Conservation (phyloP, 306 rosid genomes). For the Purshia tridentata region DNA sequence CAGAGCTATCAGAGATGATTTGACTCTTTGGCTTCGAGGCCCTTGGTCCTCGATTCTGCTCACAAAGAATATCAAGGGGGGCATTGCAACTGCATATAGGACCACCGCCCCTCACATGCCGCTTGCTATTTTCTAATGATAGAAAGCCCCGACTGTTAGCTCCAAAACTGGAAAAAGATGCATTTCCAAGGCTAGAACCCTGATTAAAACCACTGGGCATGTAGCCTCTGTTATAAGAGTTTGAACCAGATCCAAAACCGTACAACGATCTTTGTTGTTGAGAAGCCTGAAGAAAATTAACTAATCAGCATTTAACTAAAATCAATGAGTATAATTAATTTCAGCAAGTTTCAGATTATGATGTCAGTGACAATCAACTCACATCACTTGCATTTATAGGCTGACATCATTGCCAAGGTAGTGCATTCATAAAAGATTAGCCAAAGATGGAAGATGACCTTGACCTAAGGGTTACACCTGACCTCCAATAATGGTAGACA, state of each 20-base stretch:
- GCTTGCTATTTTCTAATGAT: constrained; percentile 55
- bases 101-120: constrained; percentile 50
- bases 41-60: constrained; percentile 87
- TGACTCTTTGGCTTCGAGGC: constrained; percentile 71
- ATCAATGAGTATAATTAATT: not conserved
- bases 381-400: not conserved
- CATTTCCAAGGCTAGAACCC: constrained; percentile 53
- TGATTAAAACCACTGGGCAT: constrained; percentile 51
- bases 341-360: constrained; percentile 1
- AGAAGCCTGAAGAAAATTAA: constrained; percentile 56
- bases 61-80: constrained; percentile 69
- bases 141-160: constrained; percentile 46
- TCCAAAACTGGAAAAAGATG: constrained; percentile 36
- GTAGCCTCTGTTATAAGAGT: constrained; percentile 60
- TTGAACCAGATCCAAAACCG: constrained; percentile 75
- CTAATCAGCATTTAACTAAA: constrained; percentile 23
- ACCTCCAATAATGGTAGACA: not conserved
- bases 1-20: constrained; percentile 46
- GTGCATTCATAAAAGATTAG: not conserved
- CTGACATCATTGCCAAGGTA: not conserved
- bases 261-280: constrained; percentile 63
- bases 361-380: constrained; percentile 6
- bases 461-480: constrained; percentile 1
- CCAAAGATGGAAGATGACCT: not conserved
- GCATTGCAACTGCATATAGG: constrained; percentile 67